Evolutionary conservation across 2,329 filamentous ascomycete genomes (phyloP).

Genomic region (Ophiostoma piceae): DNA sequence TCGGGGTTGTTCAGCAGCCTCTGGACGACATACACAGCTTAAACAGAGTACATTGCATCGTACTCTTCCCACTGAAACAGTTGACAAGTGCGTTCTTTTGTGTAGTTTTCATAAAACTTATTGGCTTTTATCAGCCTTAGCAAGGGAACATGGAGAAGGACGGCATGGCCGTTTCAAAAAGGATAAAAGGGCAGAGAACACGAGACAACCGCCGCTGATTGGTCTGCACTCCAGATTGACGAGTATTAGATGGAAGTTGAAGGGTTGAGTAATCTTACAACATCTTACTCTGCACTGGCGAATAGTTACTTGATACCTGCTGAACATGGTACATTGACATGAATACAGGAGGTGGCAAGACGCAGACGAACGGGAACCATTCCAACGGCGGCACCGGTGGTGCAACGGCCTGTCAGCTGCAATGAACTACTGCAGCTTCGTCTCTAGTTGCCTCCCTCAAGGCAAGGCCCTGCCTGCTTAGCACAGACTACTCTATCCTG

Average conservation of each 20-base stretch:
- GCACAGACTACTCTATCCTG: not conserved
- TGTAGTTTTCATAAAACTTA: not conserved
- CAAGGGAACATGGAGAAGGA: not conserved
- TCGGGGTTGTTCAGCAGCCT: conserved; percentile 9
- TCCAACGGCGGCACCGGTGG: conserved; percentile 4
- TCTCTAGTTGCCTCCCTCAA: not conserved
- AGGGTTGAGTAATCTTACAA: not conserved
- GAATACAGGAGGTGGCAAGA: not conserved
- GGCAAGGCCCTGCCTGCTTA: not conserved
- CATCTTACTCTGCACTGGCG: not conserved
- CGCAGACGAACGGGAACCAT: not conserved
- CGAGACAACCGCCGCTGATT: not conserved
- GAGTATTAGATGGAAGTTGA: not conserved
- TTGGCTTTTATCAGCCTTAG: not conserved
- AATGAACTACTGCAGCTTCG: not conserved
- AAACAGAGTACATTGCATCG: not conserved
- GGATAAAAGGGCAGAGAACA: not conserved
- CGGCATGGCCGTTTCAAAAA: not conserved
- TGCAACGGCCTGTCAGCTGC: conserved; percentile 13
- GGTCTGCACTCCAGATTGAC: not conserved
- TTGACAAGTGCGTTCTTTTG: not conserved
- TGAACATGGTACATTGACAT: not conserved
- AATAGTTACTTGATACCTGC: not conserved
- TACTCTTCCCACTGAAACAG: not conserved
- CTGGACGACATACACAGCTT: not conserved